A percentile compares a stretch with the other conserved stretches of the same genome.
Conservation (phyloP, 169 alveolate genomes). For the Plasmodium coatneyi region DNA sequence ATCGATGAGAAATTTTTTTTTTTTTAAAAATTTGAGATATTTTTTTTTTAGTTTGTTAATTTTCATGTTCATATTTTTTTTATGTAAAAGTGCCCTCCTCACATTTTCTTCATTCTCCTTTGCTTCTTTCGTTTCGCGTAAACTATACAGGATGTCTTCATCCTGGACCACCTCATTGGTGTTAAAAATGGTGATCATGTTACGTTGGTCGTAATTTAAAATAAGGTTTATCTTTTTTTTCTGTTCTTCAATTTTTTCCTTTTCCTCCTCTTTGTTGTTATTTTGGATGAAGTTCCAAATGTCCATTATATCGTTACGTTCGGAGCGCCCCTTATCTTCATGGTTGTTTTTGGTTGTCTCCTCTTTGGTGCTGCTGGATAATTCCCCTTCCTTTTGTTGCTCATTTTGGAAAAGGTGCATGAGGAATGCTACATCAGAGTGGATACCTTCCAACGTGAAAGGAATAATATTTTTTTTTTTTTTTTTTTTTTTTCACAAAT, state of each 20-base stretch:
- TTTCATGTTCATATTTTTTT: constrained; percentile 38
- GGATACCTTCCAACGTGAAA: constrained; percentile 20
- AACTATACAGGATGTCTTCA: constrained; percentile 50
- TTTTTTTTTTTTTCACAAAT: constrained; percentile 37
- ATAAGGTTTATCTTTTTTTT: constrained; percentile 35
- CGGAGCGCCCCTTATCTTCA: neutral
- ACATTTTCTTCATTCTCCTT: constrained; percentile 49
- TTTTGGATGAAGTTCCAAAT: constrained; percentile 45
- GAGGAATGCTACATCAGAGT: neutral
- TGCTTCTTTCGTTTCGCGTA: constrained; percentile 46
- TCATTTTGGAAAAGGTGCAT: neutral
- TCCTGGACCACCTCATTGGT: constrained; percentile 7
- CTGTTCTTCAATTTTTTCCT: constrained; percentile 34
- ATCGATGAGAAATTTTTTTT: constrained; percentile 47
- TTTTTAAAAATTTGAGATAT: constrained; percentile 20
- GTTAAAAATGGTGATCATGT: constrained; percentile 21
- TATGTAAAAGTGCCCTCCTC: constrained; percentile 32
- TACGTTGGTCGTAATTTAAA: constrained; percentile 40
- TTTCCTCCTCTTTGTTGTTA: constrained; percentile 27
- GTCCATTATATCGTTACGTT: constrained; percentile 22
- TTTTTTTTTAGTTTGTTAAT: constrained; percentile 33
- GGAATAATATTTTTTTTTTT: constrained; percentile 38
- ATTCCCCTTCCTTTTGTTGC: neutral
- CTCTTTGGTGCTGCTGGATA: neutral
- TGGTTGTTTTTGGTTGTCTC: neutral